A percentile compares a stretch with the other conserved stretches of the same genome.
Conservation (phyloP, 2,329 filamentous ascomycete genomes). For the Raffaelea arxii region DNA sequence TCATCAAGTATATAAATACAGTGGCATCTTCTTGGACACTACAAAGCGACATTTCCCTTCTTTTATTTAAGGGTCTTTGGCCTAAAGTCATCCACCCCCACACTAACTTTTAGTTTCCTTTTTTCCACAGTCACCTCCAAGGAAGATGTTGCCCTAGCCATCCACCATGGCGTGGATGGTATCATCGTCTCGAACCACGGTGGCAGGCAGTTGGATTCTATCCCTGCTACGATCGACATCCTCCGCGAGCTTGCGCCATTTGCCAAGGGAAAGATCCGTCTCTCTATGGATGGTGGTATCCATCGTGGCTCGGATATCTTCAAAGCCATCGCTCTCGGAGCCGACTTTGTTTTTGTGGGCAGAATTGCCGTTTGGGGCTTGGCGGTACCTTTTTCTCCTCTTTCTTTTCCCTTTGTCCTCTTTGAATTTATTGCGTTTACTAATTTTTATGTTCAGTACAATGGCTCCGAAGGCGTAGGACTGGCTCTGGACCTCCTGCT, state of each 20-base stretch:
- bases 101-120: neutral
- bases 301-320: conserved; percentile 39
- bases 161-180: conserved; percentile 11
- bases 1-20: too few species aligned
- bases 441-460: neutral
- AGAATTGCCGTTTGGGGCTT: conserved; percentile 40
- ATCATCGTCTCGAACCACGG: conserved; percentile 37
- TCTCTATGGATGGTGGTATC: conserved; percentile 39
- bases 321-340: conserved; percentile 40
- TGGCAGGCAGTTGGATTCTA: conserved; percentile 35
- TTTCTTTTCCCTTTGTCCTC: neutral
- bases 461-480: neutral
- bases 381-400: neutral
- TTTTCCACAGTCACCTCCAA: neutral
- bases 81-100: too few species aligned
- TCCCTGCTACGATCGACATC: conserved; percentile 33
- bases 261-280: conserved; percentile 31
- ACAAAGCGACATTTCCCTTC: neutral
- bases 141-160: conserved; percentile 2
- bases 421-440: neutral
- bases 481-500: neutral
- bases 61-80: too few species aligned
- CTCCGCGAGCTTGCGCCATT: conserved; percentile 33
- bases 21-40: too few species aligned
- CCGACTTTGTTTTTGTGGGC: conserved; percentile 36